Evolutionary conservation across 2,329 filamentous ascomycete species (phyloP).

Genomic region (Fusarium sp.): DNA sequence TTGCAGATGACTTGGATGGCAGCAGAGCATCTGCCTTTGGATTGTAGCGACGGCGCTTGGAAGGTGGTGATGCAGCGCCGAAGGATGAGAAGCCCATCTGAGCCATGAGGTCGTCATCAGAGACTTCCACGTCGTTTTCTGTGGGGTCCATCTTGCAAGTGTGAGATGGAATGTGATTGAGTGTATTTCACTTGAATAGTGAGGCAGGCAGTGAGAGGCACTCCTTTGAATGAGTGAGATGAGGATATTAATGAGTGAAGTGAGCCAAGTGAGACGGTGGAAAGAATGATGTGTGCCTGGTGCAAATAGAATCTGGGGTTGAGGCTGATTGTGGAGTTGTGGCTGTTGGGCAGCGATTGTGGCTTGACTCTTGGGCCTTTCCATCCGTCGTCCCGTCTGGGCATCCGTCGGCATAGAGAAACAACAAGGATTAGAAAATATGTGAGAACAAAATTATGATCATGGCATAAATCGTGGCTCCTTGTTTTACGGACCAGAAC

Average conservation of each 20-base stretch:
- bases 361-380: slow-evolving; percentile 1
- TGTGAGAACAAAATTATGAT: neutral
- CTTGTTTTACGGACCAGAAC: neutral
- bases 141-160: neutral
- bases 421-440: neutral
- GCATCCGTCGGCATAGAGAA: neutral
- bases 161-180: neutral
- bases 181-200: neutral
- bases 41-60: slow-evolving; percentile 75
- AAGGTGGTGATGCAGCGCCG: slow-evolving; percentile 61
- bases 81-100: slow-evolving; percentile 79
- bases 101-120: slow-evolving; percentile 62
- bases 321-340: slow-evolving; percentile 28
- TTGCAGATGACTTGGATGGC: slow-evolving; percentile 42
- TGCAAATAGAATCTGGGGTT: slow-evolving; percentile 38
- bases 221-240: neutral
- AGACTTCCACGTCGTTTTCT: slow-evolving; percentile 13
- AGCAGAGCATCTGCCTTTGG: slow-evolving; percentile 56
- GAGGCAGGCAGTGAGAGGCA: neutral
- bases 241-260: slow-evolving; percentile 9
- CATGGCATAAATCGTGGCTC: neutral
- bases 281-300: slow-evolving; percentile 23
- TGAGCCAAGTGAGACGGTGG: slow-evolving; percentile 14
- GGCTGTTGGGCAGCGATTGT: slow-evolving; percentile 26
- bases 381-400: neutral